Evolutionary conservation across 495 filamentous ascomycete genomes (phyloP), one percentile per base, ranked within the genome.

Genomic region (Platismatia glauca): DNA sequence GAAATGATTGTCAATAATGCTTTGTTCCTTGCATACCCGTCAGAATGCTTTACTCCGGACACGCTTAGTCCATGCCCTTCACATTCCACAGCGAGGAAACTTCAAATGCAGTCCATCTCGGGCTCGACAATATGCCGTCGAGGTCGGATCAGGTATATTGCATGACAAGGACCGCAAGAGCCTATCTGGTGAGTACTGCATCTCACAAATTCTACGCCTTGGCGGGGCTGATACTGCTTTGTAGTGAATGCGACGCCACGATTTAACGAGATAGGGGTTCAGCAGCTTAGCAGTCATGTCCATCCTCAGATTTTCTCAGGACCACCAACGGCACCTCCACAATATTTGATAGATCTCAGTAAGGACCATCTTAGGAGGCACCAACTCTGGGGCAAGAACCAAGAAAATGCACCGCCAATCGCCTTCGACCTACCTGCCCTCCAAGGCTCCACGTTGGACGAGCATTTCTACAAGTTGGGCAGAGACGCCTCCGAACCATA

Each of bases 381-480:
- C 76, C 85, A 93, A 44, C 79, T 99, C n/a, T 78, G 88, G 27
- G 94, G 90, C 22, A 97, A 96, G 80, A 92, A 88, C 58, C 87
- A 86, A 68, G 90, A 89, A 69, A 83, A 79, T 37, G 77, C 79
- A 9, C 77, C 82, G 7, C 90, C 94, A 1, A 85, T 97, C 69
- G 86, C 82, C 43, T 97, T 97, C 71, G 84, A 96, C 64, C 76
- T 99, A 1, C 94, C 94, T 0, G 68, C 75, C 22, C 82, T 99
- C 12, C 86, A 89, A 58, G 95, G 94, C 7, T 68, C 79, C 34
- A 88, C 89, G 0, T 74, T 99, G 31, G 95, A 97, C 72, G 95
- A 97, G 67, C 94, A 99, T 73, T 99, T 99, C 70, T 79, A 90
- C 78, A 92, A 84, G 71, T 82, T 99, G 7, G 94, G 94, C 27